A percentile compares a stretch with the other conserved stretches of the same genome.
These are phyloP conservation scores for Thalassiosira hispida DNA, from an alignment of 352 stramenopile genomes.

Conservation along the genomic window DNA sequence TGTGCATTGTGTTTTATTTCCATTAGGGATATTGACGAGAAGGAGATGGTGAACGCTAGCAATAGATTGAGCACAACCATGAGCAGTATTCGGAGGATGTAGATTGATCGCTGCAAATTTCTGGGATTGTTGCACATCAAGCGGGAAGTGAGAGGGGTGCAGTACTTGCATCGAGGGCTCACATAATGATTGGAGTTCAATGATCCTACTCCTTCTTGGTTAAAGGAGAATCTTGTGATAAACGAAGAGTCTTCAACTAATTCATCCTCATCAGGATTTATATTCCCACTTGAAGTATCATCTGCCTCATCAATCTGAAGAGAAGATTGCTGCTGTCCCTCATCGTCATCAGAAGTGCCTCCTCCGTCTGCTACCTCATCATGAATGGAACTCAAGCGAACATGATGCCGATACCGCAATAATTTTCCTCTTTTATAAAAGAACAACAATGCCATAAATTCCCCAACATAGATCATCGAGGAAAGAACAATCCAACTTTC, in stretches of 20 bases:
- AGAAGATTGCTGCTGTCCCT: background rate
- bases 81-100: constrained; percentile 34
- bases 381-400: background rate
- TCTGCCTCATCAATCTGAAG: constrained; percentile 21
- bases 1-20: constrained; percentile 49
- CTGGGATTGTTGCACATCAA: constrained; percentile 1
- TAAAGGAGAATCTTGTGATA: background rate
- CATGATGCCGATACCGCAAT: constrained; percentile 20
- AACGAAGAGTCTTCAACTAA: background rate
- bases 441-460: constrained; percentile 9
- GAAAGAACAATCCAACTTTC: constrained; percentile 44
- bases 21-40: constrained; percentile 56
- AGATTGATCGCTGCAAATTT: background rate
- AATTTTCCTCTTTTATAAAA: constrained; percentile 10
- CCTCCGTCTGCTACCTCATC: background rate
- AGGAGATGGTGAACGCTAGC: constrained; percentile 39
- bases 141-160: constrained; percentile 7
- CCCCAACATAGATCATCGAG: constrained; percentile 19
- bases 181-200: background rate
- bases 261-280: constrained; percentile 5
- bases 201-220: background rate
- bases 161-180: constrained; percentile 48
- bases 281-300: background rate
- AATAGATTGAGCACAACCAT: constrained; percentile 42
- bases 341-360: background rate